A percentile compares a stretch with the other conserved stretches of the same genome.
Evolutionary conservation across 495 filamentous ascomycete species (phyloP).

Genomic region (Aspergillus nanangensis): DNA sequence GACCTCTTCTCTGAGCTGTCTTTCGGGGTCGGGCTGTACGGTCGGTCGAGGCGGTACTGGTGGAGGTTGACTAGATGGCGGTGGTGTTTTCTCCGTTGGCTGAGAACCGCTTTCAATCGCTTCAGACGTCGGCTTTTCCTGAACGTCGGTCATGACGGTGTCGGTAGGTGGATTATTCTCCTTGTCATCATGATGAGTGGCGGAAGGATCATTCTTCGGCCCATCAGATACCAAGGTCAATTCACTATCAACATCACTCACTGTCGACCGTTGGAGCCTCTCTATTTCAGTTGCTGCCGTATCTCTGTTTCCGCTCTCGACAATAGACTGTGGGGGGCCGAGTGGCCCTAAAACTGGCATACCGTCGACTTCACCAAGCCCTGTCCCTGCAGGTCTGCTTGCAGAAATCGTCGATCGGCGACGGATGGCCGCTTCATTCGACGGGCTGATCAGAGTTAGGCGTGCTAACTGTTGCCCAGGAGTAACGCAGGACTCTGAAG

Average conservation of each 20-base stretch:
- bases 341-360: conserved; percentile 48
- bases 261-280: conserved; percentile 14
- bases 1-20: conserved; percentile 47
- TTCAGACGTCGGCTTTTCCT: conserved; percentile 11
- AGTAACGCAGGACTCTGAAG: conserved; percentile 45
- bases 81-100: conserved; percentile 4
- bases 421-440: conserved; percentile 53
- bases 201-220: conserved; percentile 15
- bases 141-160: conserved; percentile 11
- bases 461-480: conserved; percentile 80
- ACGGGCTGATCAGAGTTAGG: conserved; percentile 65
- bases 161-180: conserved; percentile 34
- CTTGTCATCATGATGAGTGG: conserved; percentile 30
- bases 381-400: conserved; percentile 25
- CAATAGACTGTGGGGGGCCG: conserved; percentile 32
- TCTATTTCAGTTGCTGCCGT: conserved; percentile 12
- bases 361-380: conserved; percentile 49
- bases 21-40: conserved; percentile 28
- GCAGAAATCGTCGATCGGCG: conserved; percentile 49
- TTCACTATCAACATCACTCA: conserved; percentile 42
- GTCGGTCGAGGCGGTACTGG: conserved; percentile 46
- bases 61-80: conserved; percentile 30
- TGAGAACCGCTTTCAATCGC: conserved; percentile 1
- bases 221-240: conserved; percentile 46
- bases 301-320: conserved; percentile 12